phyloP scores from a whole-genome alignment of 805 yeast species.

The Pichia paraexigua region DNA sequence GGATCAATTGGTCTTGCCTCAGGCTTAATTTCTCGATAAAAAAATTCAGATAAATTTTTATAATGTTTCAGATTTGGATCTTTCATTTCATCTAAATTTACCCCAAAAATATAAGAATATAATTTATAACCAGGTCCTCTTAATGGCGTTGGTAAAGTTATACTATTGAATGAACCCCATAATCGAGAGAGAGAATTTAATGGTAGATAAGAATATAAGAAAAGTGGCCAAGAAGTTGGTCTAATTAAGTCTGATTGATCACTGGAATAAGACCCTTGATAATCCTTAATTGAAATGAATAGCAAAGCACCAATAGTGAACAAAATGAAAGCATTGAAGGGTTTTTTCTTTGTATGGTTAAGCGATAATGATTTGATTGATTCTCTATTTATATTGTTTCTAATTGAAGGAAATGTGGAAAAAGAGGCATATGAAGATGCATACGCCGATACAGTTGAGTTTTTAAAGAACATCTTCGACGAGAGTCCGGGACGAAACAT shows the following conservation, averaged over 20 bases:
- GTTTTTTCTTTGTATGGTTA: background rate
- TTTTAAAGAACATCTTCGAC: background rate
- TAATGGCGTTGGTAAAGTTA: slow-evolving; percentile 81
- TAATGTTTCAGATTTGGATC: slow-evolving; percentile 72
- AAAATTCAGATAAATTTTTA: slow-evolving; percentile 81
- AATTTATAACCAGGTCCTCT: slow-evolving; percentile 74
- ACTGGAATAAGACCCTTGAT: slow-evolving; percentile 16
- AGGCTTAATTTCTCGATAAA: slow-evolving; percentile 72
- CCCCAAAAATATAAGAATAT: slow-evolving; percentile 79
- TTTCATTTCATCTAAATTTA: slow-evolving; percentile 78
- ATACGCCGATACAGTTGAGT: background rate
- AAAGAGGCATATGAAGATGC: background rate
- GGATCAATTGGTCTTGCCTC: slow-evolving; percentile 70
- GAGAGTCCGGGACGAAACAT: background rate
- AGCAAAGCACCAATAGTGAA: slow-evolving; percentile 9
- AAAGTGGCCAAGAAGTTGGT: slow-evolving; percentile 82
- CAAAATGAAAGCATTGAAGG: slow-evolving; percentile 4
- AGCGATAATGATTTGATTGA: background rate
- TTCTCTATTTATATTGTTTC: background rate
- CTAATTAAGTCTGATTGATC: slow-evolving; percentile 31
- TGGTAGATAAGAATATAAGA: slow-evolving; percentile 84
- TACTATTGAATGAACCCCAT: slow-evolving; percentile 88
- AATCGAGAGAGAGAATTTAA: slow-evolving; percentile 82
- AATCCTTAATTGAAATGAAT: slow-evolving; percentile 12
- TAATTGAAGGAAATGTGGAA: background rate